These are phyloP conservation scores for Parietichytrium sp. DNA, from an alignment of 108 stramenopile species.

Conservation along the genomic window DNA sequence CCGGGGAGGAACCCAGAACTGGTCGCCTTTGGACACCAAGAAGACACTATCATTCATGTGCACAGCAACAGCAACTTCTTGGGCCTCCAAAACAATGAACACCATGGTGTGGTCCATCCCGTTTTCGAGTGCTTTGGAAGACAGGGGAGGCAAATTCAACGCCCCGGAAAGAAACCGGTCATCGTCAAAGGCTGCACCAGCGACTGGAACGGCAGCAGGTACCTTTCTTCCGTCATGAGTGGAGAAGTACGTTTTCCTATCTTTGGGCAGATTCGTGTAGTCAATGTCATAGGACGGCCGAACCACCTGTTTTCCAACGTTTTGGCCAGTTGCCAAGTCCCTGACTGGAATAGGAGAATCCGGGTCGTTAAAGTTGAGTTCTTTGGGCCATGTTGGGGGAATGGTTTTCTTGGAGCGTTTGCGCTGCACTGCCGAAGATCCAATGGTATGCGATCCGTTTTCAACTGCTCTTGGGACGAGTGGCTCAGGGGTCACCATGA, in stretches of 20 bases:
- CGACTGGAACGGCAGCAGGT: neutral
- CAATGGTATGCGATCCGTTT: neutral
- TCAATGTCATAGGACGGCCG: neutral
- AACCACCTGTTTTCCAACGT: neutral
- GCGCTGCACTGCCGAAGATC: neutral
- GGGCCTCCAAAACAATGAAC: neutral
- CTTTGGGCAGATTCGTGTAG: neutral
- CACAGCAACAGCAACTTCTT: neutral
- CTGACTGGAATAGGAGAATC: neutral
- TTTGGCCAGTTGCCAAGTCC: neutral
- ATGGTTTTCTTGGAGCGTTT: too few relatives aligned
- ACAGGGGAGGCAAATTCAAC: neutral
- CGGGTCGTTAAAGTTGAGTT: neutral
- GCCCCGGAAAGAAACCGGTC: neutral
- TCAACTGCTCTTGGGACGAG: neutral
- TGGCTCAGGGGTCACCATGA: neutral
- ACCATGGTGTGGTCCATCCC: neutral
- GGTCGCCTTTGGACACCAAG: neutral
- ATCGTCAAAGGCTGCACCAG: constrained; percentile 14
- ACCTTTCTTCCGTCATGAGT: neutral
- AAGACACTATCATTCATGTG: neutral
- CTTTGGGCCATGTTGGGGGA: too few relatives aligned
- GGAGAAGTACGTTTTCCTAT: neutral
- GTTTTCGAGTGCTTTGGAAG: neutral
- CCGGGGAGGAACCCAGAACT: neutral